Evolutionary conservation across 768 basidiomycete species (phyloP).

Genomic region (Russula earlei): DNA sequence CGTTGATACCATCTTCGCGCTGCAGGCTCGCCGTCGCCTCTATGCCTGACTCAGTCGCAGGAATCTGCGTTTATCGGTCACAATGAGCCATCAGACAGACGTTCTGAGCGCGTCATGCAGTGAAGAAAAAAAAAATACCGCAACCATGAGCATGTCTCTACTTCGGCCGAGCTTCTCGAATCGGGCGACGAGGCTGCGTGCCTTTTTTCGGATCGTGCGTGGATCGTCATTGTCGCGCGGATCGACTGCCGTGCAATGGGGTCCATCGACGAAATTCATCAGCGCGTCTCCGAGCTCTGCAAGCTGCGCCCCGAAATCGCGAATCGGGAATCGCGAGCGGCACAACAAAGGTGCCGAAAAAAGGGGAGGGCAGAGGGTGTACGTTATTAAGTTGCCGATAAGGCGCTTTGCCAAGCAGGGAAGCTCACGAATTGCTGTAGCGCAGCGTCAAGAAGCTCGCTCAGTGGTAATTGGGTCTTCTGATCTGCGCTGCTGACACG

Average conservation of each 20-base stretch:
- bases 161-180: conserved; percentile 35
- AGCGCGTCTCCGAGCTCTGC: conserved; percentile 40
- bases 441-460: conserved; percentile 11
- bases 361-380: not conserved
- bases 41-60: conserved; percentile 48
- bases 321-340: not conserved
- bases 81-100: not conserved
- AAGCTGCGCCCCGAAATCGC: conserved; percentile 29
- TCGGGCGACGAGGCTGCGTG: conserved; percentile 31
- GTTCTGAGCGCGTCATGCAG: not conserved
- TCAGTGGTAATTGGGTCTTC: conserved; percentile 1
- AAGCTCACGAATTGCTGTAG: conserved; percentile 14
- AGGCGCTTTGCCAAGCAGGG: not conserved
- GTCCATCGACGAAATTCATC: conserved; percentile 36
- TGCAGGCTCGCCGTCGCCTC: conserved; percentile 36
- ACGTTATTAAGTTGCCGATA: conserved; percentile 5
- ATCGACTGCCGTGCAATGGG: conserved; percentile 42
- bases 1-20: conserved; percentile 32
- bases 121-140: conserved; percentile 30
- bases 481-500: conserved; percentile 2
- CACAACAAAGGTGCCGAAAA: not conserved
- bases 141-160: conserved; percentile 37
- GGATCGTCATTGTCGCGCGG: conserved; percentile 34
- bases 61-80: conserved; percentile 33
- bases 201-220: conserved; percentile 34